Conservation (phyloP, 176 grass and related monocot species). For the Dactylis glomerata region DNA sequence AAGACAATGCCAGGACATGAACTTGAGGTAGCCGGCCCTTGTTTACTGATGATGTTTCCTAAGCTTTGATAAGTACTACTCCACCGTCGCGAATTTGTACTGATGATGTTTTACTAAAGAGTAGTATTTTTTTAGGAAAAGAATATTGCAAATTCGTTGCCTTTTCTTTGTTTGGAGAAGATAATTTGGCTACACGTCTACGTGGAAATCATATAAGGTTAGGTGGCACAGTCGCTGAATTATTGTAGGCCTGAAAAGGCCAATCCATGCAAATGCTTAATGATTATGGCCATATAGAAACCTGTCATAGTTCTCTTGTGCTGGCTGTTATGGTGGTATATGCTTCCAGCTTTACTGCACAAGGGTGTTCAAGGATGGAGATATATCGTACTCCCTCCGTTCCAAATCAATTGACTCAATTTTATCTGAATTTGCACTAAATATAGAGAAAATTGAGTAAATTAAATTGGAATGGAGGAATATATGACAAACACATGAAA, state of each 20-base stretch:
- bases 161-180: neutral
- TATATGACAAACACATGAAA: slow-evolving; percentile 7
- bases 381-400: too few relatives aligned
- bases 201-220: neutral
- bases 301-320: neutral
- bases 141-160: neutral
- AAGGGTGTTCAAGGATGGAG: neutral
- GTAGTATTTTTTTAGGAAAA: neutral
- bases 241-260: slow-evolving; percentile 10
- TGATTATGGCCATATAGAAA: slow-evolving; percentile 1
- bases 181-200: slow-evolving; percentile 9
- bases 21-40: slow-evolving; percentile 7
- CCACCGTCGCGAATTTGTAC: too few relatives aligned
- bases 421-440: too few relatives aligned
- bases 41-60: slow-evolving; percentile 28
- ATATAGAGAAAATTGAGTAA: too few relatives aligned
- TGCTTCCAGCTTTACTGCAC: neutral
- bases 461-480: too few relatives aligned
- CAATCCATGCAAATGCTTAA: neutral
- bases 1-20: neutral
- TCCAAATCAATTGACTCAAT: too few relatives aligned
- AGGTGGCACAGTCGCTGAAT: slow-evolving; percentile 16
- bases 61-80: neutral
- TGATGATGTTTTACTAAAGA: too few relatives aligned
- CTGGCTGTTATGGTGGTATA: neutral